These are phyloP conservation scores for Acidiella bohemica DNA, from an alignment of 495 filamentous ascomycete genomes.

Conservation along the genomic window DNA sequence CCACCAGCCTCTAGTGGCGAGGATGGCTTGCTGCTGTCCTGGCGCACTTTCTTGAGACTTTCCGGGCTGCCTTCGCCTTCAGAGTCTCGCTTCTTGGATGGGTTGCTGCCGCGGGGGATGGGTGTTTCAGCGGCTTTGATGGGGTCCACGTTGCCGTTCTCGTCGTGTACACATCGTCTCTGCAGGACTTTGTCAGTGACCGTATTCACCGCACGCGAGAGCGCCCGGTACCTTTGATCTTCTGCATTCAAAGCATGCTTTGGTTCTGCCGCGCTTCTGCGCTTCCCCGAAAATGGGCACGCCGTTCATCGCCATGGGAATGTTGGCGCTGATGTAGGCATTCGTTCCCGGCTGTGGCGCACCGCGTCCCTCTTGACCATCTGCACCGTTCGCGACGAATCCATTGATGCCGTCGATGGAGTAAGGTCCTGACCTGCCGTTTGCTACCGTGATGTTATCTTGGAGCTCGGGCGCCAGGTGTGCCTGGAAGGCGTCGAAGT, in stretches of 20 bases:
- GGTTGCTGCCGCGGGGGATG: constrained; percentile 41
- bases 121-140: constrained; percentile 47
- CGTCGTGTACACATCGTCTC: constrained; percentile 58
- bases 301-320: constrained; percentile 18
- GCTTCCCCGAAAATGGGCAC: constrained; percentile 17
- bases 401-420: background rate
- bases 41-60: constrained; percentile 12
- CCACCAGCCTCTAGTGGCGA: constrained; percentile 1
- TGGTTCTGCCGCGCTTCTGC: constrained; percentile 37
- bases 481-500: background rate
- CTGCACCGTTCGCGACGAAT: background rate
- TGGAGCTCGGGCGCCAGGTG: constrained; percentile 13
- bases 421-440: constrained; percentile 1
- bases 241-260: constrained; percentile 52
- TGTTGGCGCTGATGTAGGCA: constrained; percentile 17
- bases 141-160: constrained; percentile 49
- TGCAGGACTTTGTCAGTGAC: constrained; percentile 26
- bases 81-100: constrained; percentile 17
- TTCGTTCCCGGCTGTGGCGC: constrained; percentile 14
- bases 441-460: constrained; percentile 17
- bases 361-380: constrained; percentile 1
- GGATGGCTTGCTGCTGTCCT: background rate
- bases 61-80: constrained; percentile 3
- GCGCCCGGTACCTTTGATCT: constrained; percentile 46
- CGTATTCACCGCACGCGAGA: background rate